phyloP scores from a whole-genome alignment of 2,329 filamentous ascomycete genomes.

The Microcyclosporella mali region DNA sequence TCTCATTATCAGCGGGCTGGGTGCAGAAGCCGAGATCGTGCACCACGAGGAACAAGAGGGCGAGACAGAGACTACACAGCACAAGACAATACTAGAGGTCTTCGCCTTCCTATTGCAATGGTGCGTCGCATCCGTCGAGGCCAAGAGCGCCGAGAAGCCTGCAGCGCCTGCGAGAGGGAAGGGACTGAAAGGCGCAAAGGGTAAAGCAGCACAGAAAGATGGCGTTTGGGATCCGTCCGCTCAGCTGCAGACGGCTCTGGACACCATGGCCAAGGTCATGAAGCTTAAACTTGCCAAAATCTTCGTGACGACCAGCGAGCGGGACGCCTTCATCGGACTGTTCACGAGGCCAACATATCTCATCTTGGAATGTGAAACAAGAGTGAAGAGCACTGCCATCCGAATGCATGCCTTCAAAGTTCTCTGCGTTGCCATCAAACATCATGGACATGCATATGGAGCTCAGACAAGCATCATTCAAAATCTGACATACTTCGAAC shows the following conservation, averaged over 20 bases:
- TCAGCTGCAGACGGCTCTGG: slow-evolving; percentile 81
- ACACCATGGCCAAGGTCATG: slow-evolving; percentile 92
- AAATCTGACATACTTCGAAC: slow-evolving; percentile 96
- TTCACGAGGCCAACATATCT: slow-evolving; percentile 91
- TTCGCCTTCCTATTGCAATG: slow-evolving; percentile 93
- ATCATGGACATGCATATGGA: slow-evolving; percentile 92
- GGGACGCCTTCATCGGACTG: slow-evolving; percentile 87
- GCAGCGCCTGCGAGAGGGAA: slow-evolving; percentile 65
- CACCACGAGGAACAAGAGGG: slow-evolving; percentile 86
- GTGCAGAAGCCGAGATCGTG: slow-evolving; percentile 73
- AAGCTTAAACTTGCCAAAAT: slow-evolving; percentile 88
- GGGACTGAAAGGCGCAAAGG: slow-evolving; percentile 67
- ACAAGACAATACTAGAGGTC: slow-evolving; percentile 87
- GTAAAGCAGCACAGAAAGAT: slow-evolving; percentile 60
- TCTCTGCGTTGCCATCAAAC: slow-evolving; percentile 91
- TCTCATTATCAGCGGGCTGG: slow-evolving; percentile 71
- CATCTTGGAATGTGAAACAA: slow-evolving; percentile 86
- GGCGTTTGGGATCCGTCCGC: slow-evolving; percentile 80
- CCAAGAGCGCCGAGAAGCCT: slow-evolving; percentile 77
- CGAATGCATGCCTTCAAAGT: slow-evolving; percentile 98
- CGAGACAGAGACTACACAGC: slow-evolving; percentile 56
- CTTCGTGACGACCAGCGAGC: slow-evolving; percentile 91
- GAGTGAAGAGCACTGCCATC: slow-evolving; percentile 80
- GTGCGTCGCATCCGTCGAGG: slow-evolving; percentile 90
- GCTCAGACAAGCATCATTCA: slow-evolving; percentile 98